Percentiles rank a stretch among this genome's conserved stretches.
Evolutionary conservation across 75 land plant species (phyloP).

Genomic region (Larix kaempferi): DNA sequence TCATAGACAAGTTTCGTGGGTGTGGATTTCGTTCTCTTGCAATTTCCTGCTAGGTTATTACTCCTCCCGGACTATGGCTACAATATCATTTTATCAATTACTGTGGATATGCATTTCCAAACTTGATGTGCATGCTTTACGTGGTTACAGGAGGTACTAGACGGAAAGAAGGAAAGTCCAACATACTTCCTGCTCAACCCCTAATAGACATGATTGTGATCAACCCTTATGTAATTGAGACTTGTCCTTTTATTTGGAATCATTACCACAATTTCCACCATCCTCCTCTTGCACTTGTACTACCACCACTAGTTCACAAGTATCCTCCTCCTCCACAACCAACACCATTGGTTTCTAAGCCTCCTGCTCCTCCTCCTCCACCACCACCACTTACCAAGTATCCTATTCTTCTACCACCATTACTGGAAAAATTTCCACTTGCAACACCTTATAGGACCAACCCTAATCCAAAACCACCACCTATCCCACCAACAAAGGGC

Average conservation of each 20-base stretch:
- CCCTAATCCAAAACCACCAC: background rate
- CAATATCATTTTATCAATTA: background rate
- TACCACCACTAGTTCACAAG: background rate
- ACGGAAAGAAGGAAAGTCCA: no score
- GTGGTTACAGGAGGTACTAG: no score
- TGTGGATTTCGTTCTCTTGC: no score
- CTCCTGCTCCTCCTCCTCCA: conserved; percentile 13
- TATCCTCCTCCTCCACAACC: background rate
- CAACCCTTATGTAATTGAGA: no score
- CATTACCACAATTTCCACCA: background rate
- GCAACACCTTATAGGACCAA: conserved; percentile 20
- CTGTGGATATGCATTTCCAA: background rate
- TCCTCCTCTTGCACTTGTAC: background rate
- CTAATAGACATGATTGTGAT: background rate
- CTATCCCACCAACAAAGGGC: conserved; percentile 16
- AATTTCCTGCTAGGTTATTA: no score
- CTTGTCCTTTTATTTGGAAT: no score
- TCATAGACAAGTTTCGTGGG: no score
- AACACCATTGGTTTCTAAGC: background rate
- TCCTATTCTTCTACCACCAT: conserved; percentile 15
- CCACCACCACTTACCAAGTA: background rate
- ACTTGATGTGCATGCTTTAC: background rate
- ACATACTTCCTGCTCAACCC: background rate
- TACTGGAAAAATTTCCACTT: conserved; percentile 12
- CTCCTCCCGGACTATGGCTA: background rate